phyloP scores from a whole-genome alignment of 345 rosid species.

The Eucalyptus microcorys region DNA sequence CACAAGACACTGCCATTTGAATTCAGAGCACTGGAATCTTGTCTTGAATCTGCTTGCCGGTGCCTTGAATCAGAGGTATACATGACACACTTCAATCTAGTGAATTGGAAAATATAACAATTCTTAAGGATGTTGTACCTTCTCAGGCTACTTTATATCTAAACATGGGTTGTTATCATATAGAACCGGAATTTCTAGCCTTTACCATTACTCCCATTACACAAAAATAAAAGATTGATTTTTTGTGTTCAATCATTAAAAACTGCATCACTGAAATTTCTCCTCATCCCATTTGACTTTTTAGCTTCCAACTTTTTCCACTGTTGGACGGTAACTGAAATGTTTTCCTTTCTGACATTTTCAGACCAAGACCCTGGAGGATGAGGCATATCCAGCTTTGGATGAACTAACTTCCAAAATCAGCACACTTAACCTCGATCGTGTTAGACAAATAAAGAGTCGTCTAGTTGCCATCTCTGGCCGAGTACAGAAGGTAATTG shows the following conservation, averaged over 20 bases:
- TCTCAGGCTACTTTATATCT: background rate
- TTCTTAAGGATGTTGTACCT: background rate
- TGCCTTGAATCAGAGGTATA: constrained; percentile 66
- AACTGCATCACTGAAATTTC: background rate
- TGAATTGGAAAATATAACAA: background rate
- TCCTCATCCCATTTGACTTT: background rate
- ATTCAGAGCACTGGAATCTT: constrained; percentile 66
- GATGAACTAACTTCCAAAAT: constrained; percentile 76
- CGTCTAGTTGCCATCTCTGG: constrained; percentile 61
- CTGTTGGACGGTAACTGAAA: background rate
- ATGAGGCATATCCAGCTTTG: constrained; percentile 76
- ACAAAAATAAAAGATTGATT: background rate
- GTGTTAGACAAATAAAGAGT: constrained; percentile 69
- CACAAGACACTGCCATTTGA: constrained; percentile 51
- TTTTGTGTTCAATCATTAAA: background rate
- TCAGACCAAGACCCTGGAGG: constrained; percentile 52
- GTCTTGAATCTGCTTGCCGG: constrained; percentile 65
- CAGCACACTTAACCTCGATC: constrained; percentile 65
- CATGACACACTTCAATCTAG: background rate
- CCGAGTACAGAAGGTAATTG: constrained; percentile 64
- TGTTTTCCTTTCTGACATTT: background rate
- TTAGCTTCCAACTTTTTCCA: background rate
- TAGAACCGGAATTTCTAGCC: background rate
- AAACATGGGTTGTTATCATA: background rate
- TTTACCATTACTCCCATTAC: background rate